Percentiles rank a stretch among this genome's conserved stretches.
Conservation (phyloP, 441 rosid species). For the Erodium texanum region DNA sequence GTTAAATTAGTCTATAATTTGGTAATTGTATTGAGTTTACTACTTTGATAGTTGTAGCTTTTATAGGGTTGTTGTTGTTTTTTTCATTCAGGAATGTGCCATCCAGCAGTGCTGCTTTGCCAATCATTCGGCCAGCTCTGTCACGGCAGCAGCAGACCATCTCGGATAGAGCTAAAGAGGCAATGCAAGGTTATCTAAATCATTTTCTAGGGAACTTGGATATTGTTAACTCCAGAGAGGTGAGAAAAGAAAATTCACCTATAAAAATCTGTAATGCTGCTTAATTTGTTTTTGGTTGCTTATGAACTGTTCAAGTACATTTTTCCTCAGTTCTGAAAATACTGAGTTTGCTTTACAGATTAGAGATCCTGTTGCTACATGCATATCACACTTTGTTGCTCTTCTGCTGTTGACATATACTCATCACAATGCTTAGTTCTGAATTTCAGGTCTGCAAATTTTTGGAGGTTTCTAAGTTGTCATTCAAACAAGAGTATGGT, state of each 20-base stretch:
- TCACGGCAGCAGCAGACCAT: conserved; percentile 78
- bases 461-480: conserved; percentile 93
- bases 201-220: conserved; percentile 91
- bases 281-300: neutral
- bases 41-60: conserved; percentile 14
- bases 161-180: conserved; percentile 83
- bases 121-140: conserved; percentile 82
- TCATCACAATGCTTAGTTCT: conserved; percentile 23
- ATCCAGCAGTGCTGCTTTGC: conserved; percentile 79
- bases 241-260: conserved; percentile 13
- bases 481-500: conserved; percentile 92
- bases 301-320: too few species aligned
- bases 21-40: neutral
- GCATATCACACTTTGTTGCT: neutral
- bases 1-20: neutral
- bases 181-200: conserved; percentile 94
- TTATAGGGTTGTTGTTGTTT: conserved; percentile 7
- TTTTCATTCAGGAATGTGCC: conserved; percentile 79
- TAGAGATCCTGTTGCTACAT: neutral
- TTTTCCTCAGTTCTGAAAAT: too few species aligned
- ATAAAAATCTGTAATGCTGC: neutral
- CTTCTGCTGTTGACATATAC: conserved; percentile 14
- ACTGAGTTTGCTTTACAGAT: conserved; percentile 9
- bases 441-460: conserved; percentile 86
- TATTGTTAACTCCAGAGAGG: conserved; percentile 95